These are phyloP conservation scores for Populus deltoides DNA, from an alignment of 345 rosid species.

Conservation along the genomic window DNA sequence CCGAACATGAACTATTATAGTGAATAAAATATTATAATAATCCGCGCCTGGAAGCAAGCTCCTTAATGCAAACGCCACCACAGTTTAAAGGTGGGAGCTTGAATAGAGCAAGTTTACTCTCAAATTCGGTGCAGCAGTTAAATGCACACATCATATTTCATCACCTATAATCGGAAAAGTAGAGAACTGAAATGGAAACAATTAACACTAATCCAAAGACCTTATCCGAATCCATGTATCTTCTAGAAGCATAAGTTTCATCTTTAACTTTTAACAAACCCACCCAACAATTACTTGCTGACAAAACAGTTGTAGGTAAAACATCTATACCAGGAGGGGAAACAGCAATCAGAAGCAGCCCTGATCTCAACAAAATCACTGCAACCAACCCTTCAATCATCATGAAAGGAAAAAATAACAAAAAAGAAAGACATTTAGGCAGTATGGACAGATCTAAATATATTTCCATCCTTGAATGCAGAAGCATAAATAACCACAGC, in stretches of 20 bases:
- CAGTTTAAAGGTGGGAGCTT: not conserved
- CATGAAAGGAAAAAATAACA: not conserved
- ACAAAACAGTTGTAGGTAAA: not conserved
- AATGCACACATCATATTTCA: not conserved
- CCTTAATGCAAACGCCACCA: not conserved
- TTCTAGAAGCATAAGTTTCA: slow-evolving; percentile 16
- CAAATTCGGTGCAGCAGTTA: not conserved
- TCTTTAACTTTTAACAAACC: slow-evolving; percentile 16
- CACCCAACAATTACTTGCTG: slow-evolving; percentile 7
- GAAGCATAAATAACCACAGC: slow-evolving; percentile 10
- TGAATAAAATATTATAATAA: not conserved
- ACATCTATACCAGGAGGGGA: not conserved
- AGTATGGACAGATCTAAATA: not conserved
- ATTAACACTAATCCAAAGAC: not conserved
- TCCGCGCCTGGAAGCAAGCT: not conserved
- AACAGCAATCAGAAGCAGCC: not conserved
- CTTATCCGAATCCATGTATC: not conserved
- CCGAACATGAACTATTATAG: not conserved
- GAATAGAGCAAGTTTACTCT: not conserved
- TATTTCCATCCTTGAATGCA: not conserved
- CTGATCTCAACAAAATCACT: not conserved
- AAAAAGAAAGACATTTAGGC: not conserved
- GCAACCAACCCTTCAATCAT: not conserved
- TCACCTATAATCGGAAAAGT: not conserved
- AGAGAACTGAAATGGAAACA: slow-evolving; percentile 3